Base-by-base conservation (phyloP, 371 early-diverging fungal species). In the Edhazardia aedis region DNA sequence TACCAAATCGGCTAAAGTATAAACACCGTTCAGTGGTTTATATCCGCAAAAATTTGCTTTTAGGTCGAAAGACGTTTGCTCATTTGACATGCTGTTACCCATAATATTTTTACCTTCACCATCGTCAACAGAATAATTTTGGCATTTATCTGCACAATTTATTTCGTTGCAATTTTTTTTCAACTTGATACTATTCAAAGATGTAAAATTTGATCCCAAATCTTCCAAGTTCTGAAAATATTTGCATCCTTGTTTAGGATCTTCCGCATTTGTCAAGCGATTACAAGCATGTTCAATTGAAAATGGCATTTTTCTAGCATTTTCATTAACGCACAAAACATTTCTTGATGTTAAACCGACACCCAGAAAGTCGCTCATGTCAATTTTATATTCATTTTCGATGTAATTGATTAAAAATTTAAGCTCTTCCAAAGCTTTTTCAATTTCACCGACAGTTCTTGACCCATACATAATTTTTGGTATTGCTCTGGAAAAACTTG, bases 341-440 rank as follows among this genome's bases (percentile, higher is more conserved):
- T 81, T 81, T 61, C 94, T 81, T 43, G 84, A 81, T 0, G 93
- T 82, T 56, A 98, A 71, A 0, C 95, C 98, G 4, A 98, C 62
- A 0, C 86, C 94, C 25, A 93, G 72, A 67, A 89, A 92, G n/a
- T n/a, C n/a, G n/a, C n/a, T n/a, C n/a, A n/a, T n/a, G 26, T 79
- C 70, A 25, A 85, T 82, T 7, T 82, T 73, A 14, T 55, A 58
- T 38, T 71, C 55, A 37, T 46, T 52, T 30, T 66, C 51, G 11
- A 93, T 75, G 70, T 86, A 93, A 27, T 74, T 80, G 64, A 91
- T 81, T 58, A 94, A 68, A 14, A 85, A 78, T 62, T 87, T 82
- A 59, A 95, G 75, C 75, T 94, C 95, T 22, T 82, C 83, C 53
- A 95, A 71, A 1, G 92, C 91, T 71, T 95, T 95, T 63, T 98